Evolutionary conservation across 768 basidiomycete species (phyloP).

Genomic region (Suillus placidus): DNA sequence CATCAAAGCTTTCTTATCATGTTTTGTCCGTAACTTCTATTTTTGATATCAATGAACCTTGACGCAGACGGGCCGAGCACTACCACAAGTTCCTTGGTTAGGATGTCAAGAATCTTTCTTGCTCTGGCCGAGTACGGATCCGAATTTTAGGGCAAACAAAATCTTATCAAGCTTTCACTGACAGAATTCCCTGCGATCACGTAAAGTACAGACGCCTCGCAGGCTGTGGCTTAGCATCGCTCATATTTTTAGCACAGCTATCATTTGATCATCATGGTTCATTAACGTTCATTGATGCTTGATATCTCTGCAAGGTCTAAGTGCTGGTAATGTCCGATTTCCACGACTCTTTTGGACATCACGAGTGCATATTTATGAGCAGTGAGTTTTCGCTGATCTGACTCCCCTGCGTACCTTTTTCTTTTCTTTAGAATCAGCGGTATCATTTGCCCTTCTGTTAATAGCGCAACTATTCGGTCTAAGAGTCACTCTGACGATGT

Average conservation of each 20-base stretch:
- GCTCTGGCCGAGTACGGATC: background rate
- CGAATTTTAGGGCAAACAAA: background rate
- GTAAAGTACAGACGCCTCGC: background rate
- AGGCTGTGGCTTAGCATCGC: background rate
- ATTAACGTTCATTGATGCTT: background rate
- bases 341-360: background rate
- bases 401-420: background rate
- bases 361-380: background rate
- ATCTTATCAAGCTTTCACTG: background rate
- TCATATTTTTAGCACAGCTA: background rate
- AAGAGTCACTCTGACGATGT: background rate
- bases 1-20: slow-evolving; percentile 10
- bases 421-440: background rate
- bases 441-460: background rate
- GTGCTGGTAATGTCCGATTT: background rate
- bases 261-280: background rate
- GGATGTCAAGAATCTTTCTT: background rate
- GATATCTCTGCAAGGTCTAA: background rate
- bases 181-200: background rate
- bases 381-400: background rate
- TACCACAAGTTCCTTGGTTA: background rate
- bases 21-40: slow-evolving; percentile 29
- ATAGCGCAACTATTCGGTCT: background rate
- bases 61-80: background rate
- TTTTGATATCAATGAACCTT: background rate